Base-by-base conservation (phyloP, 495 filamentous ascomycete species). In the Chaetomium tenue region DNA sequence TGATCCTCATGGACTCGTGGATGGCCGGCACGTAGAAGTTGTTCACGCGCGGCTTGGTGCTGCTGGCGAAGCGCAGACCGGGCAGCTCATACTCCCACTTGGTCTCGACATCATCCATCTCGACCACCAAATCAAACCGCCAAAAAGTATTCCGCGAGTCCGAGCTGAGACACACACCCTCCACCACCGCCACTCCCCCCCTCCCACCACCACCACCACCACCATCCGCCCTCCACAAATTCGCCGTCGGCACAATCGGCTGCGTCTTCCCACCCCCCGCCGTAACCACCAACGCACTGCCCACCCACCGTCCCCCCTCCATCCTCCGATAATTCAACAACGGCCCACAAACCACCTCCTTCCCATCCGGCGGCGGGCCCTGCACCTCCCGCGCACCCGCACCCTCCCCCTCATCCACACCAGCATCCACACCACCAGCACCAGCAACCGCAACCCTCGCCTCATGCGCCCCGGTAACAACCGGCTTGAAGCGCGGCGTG, bases 1-100 rank as follows among this genome's bases (percentile, higher is more conserved):
- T 91, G 64, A 96, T 89, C 66, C 92, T 86, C 92, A 98, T 96
- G 25, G 89, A 93, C 75, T 97, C 87, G 30, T 85, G 77, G 55
- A 79, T 78, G 3, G 91, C 89, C 2, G 93, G 93, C 18, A 96
- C 84, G 57, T 83, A 88, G 75, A 97, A 96, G 63, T 67, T 68
- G 64, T 83, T 82, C 33, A 77, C 75, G 56, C 70, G 70, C n/a
- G 75, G 76, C 66, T 85, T 81, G 25, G 76, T 77, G 30, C 70
- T 58, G 71, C 77, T 74, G 23, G 72, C 66, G 47, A 83, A 78
- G 5, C 74, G 78, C 70, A 86, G 55, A 5, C 75, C 75, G 25
- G 79, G 76, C 50, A 89, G 78, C 28, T 71, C 72, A 71, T 90
- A 90, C 58, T 84, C 82, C 83, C 87, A 89, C 67, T 75, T 76